These are phyloP conservation scores for Bruguiera hainesii DNA, from an alignment of 441 rosid species.

Conservation along the genomic window DNA sequence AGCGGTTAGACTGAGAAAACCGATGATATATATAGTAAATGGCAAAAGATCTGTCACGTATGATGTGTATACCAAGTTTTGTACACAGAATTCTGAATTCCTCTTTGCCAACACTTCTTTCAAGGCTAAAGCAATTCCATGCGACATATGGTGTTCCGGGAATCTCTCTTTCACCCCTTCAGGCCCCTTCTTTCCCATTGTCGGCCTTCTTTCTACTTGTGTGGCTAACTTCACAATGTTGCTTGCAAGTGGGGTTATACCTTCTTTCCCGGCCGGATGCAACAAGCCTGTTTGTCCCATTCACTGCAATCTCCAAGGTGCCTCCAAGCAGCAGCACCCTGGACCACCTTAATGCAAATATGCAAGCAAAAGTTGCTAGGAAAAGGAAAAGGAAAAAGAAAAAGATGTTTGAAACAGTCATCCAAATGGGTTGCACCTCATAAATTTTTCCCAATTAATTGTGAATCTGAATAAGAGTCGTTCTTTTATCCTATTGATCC, in stretches of 20 bases:
- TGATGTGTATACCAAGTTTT: too few species aligned
- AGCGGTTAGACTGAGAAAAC: too few species aligned
- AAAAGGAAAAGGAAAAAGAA: too few species aligned
- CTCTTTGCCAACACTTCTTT: constrained; percentile 40
- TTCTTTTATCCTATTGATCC: too few species aligned
- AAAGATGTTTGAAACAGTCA: too few species aligned
- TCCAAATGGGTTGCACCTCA: too few species aligned
- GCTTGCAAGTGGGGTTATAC: constrained; percentile 48
- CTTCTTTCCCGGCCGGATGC: constrained; percentile 59
- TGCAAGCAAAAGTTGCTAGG: too few species aligned
- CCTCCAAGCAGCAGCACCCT: constrained; percentile 75
- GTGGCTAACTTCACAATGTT: constrained; percentile 61
- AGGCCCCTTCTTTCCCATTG: constrained; percentile 67
- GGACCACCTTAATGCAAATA: not conserved
- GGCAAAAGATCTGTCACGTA: too few species aligned
- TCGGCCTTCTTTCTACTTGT: constrained; percentile 63
- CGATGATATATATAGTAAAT: too few species aligned
- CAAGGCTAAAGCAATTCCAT: constrained; percentile 49
- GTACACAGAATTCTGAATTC: too few species aligned
- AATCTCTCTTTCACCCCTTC: constrained; percentile 51
- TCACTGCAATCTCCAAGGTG: constrained; percentile 56
- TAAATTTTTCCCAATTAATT: too few species aligned
- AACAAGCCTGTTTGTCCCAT: constrained; percentile 60
- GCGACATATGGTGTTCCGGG: constrained; percentile 61
- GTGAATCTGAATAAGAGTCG: too few species aligned